Percentiles rank a stretch among this genome's conserved stretches.
These are phyloP conservation scores for Haematococcus sp. DNA, from an alignment of 139 green algal genomes.

Conservation along the genomic window DNA sequence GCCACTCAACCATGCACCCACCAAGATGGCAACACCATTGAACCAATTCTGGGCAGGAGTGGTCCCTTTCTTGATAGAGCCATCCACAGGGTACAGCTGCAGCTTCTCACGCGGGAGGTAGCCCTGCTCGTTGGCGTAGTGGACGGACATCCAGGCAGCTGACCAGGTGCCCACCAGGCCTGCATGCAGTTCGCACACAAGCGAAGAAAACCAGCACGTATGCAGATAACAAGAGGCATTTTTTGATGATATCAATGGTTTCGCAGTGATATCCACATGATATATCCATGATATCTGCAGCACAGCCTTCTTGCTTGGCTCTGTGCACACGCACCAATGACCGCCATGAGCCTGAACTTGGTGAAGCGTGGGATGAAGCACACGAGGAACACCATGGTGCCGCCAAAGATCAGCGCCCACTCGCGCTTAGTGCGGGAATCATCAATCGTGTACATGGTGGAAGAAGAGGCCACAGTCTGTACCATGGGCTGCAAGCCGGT, in stretches of 20 bases:
- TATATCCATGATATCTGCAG: too few relatives aligned
- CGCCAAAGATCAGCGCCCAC: slow-evolving; percentile 21
- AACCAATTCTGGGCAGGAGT: slow-evolving; percentile 9
- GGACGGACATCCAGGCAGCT: too few relatives aligned
- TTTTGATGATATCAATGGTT: too few relatives aligned
- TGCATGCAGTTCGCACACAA: too few relatives aligned
- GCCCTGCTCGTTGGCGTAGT: too few relatives aligned
- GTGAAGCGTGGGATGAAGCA: slow-evolving; percentile 11
- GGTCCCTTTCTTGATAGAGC: neutral
- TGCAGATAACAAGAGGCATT: too few relatives aligned
- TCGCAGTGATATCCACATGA: too few relatives aligned
- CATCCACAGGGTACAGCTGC: neutral
- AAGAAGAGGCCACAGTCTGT: slow-evolving; percentile 13
- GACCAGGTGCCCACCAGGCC: too few relatives aligned
- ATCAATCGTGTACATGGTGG: slow-evolving; percentile 17
- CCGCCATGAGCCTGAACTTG: slow-evolving; percentile 1
- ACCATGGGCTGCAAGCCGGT: neutral
- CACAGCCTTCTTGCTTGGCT: too few relatives aligned
- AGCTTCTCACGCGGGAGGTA: too few relatives aligned
- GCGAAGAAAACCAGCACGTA: too few relatives aligned
- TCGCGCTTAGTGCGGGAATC: slow-evolving; percentile 1
- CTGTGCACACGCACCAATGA: slow-evolving; percentile 1
- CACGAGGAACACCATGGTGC: slow-evolving; percentile 9
- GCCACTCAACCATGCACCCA: too few relatives aligned
- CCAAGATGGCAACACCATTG: neutral